Evolutionary conservation across 139 green algal genomes (phyloP).

Genomic region (Tetraselmis chui): DNA sequence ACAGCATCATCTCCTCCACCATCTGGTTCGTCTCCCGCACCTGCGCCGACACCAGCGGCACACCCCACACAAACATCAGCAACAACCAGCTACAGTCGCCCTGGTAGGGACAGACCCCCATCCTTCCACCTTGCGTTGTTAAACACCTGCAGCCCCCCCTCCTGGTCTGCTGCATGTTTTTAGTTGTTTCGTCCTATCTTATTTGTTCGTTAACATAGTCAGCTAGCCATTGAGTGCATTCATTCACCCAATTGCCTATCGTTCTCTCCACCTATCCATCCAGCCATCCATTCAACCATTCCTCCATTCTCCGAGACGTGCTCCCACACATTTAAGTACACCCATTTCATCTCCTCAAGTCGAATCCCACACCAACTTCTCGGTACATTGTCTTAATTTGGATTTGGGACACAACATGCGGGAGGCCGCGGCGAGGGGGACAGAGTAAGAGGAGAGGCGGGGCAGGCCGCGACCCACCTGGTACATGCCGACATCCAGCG

Average conservation of each 20-base stretch:
- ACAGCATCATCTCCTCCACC: conserved; percentile 98
- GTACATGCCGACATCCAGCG: conserved; percentile 92
- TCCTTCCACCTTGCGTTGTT: no score
- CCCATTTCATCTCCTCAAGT: neutral
- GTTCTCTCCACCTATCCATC: no score
- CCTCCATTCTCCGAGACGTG: neutral
- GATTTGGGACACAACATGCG: neutral
- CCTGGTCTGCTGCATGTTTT: neutral
- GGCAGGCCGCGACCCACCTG: conserved; percentile 32
- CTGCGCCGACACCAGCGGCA: conserved; percentile 17
- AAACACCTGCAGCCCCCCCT: no score
- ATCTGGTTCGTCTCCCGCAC: conserved; percentile 89
- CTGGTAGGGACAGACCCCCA: no score
- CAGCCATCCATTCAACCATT: neutral
- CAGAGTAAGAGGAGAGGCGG: neutral
- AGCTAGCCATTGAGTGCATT: no score
- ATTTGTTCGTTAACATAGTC: no score
- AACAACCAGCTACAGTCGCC: no score
- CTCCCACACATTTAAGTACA: neutral
- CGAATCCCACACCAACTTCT: neutral
- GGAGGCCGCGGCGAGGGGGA: neutral
- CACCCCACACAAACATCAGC: neutral
- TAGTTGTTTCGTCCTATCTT: neutral
- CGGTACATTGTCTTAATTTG: no score
- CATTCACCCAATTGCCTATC: no score